These are phyloP conservation scores for Henningerozyma blattae DNA, from an alignment of 805 yeast species.

Conservation along the genomic window DNA sequence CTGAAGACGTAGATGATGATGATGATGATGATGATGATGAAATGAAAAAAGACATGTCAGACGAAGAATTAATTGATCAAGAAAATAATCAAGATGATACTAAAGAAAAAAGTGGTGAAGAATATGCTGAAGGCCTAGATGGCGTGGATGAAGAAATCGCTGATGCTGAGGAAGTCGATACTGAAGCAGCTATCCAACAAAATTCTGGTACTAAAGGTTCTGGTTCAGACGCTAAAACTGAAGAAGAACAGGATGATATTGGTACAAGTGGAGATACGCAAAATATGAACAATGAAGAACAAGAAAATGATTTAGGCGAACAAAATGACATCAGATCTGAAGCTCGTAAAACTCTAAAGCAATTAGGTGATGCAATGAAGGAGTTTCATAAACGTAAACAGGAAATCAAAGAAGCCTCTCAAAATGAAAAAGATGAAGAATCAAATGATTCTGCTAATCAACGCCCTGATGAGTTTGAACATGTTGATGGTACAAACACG, in stretches of 20 bases:
- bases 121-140: conserved; percentile 43
- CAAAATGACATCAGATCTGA: conserved; percentile 48
- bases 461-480: conserved; percentile 78
- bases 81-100: conserved; percentile 21
- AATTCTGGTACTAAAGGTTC: conserved; percentile 48
- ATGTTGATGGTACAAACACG: conserved; percentile 68
- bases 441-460: conserved; percentile 40
- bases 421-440: conserved; percentile 35
- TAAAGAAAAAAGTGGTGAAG: conserved; percentile 29
- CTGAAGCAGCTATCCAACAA: conserved; percentile 49
- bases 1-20: conserved; percentile 22
- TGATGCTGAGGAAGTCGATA: conserved; percentile 37
- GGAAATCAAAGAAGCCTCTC: conserved; percentile 64
- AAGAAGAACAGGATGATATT: conserved; percentile 49
- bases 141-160: conserved; percentile 32
- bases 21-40: conserved; percentile 19
- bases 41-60: conserved; percentile 12
- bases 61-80: conserved; percentile 25
- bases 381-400: conserved; percentile 85
- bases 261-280: conserved; percentile 54
- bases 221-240: conserved; percentile 43
- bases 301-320: conserved; percentile 28
- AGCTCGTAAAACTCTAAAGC: conserved; percentile 69
- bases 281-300: conserved; percentile 31
- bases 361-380: conserved; percentile 82